Evolutionary conservation across 768 basidiomycete genomes (phyloP).

Genomic region (Trametes cingulata): DNA sequence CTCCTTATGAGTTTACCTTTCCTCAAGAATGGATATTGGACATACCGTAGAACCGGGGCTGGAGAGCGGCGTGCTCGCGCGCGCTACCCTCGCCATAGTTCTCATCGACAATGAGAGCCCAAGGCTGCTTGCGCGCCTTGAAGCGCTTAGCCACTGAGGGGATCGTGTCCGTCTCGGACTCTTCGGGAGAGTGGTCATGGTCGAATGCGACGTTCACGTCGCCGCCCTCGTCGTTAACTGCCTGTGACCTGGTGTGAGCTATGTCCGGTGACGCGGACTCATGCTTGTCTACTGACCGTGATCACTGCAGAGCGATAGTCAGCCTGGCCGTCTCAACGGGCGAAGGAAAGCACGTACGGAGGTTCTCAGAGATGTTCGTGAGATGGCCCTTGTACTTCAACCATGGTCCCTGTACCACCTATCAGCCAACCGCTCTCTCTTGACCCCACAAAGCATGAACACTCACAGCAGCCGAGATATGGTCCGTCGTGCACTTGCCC

Average conservation of each 20-base stretch:
- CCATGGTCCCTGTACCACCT: constrained; percentile 79
- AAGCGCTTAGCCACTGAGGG: constrained; percentile 89
- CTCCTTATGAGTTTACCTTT: neutral
- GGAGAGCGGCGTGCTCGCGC: constrained; percentile 95
- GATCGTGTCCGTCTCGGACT: constrained; percentile 71
- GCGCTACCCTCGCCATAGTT: constrained; percentile 99
- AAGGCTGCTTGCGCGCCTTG: constrained; percentile 80
- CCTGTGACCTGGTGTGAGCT: constrained; percentile 42
- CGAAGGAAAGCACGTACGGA: constrained; percentile 53
- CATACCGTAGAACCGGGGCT: constrained; percentile 90
- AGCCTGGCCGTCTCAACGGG: neutral
- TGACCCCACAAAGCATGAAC: neutral
- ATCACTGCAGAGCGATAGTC: constrained; percentile 57
- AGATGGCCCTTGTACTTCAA: constrained; percentile 98
- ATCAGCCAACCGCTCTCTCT: neutral
- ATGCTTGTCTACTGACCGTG: constrained; percentile 49
- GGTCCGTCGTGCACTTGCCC: constrained; percentile 99
- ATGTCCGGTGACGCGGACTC: neutral
- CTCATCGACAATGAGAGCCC: constrained; percentile 93
- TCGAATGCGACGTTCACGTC: constrained; percentile 93
- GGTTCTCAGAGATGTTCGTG: constrained; percentile 94
- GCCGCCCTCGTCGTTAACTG: constrained; percentile 92
- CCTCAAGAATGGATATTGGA: neutral
- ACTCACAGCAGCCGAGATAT: constrained; percentile 92
- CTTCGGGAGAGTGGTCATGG: constrained; percentile 48